Evolutionary conservation across 208 protist species (phyloP), one percentile per base, ranked within the genome.

Genomic region (Phytomonas francai): DNA sequence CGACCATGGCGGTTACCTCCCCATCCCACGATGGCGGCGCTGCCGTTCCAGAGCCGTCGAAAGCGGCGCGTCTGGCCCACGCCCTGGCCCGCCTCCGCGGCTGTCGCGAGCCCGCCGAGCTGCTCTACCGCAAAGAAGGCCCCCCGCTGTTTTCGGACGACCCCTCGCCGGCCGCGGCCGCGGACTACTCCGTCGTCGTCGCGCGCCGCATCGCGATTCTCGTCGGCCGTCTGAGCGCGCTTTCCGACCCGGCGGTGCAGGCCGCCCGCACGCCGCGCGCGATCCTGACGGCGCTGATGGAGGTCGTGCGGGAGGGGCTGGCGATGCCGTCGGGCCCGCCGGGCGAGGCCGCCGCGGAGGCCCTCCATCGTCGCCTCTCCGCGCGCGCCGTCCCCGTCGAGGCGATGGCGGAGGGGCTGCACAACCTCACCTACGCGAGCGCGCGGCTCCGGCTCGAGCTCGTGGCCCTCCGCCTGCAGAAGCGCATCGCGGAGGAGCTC

Each of bases 391-490:
- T 88, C 33, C 84, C 83, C 25, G 64, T 84, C 3, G 75, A 75
- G 33, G 74, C 71, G 14, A 75, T 85, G 5, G 72, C 80, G 29
- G 79, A 88, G 68, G 77, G 76, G 0, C 75, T 89, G 49, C 77
- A 85, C 70, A 66, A 67, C 16, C 68, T 87, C 0, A 71, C 78
- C 33, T 91, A 82, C 66, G 80, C 86, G 22, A 87, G 82, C 59
- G 76, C 80, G 29, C 86, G 88, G 71, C 77, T 93, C 49, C 79
- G 80, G 25, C 60, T 88, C 19, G 87, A 93, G 73, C 67, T 86
- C 59, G 72, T 83, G 63, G 7, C 71, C 5, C 69, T 80, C 54
- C 76, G 77, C 60, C 63, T 93, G 32, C 76, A 68, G 22, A 71
- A 57, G 19, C 79, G 76, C 16, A 54, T 89, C n/a, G 29, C 73